Base-by-base conservation (phyloP, 2,329 filamentous ascomycete species). In the Aspergillus bombycis region DNA sequence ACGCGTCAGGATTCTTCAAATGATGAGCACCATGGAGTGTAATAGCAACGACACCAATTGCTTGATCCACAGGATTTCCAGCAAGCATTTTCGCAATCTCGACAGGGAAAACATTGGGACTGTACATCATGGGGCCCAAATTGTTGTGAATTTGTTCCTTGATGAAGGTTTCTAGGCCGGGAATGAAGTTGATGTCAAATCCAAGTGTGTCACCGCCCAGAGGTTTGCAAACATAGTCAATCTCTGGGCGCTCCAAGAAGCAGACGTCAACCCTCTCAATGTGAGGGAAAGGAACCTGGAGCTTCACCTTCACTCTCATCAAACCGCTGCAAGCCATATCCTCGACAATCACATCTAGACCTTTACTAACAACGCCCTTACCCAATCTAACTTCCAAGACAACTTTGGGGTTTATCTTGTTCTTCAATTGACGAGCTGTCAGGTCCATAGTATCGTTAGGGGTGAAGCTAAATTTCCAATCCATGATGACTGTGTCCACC, bases 401-500 rank as follows among this genome's bases (percentile, higher is more conserved):
- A 62, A 99, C 85, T 81, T 98, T 99, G 61, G 95, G 95, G 75
- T 99, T 98, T 78, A 98, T 87, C 83, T 97, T 97, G 83, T 94
- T 93, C 83, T 92, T 94, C 74, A 97, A 81, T 78, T 99, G 95
- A 65, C 91, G 88, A 2, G 90, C 84, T 2, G 95, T 99, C 86
- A 99, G 88, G 78, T 99, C 95, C 69, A 91, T 89, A 3, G 88
- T 91, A 78, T 99, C 96, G 70, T 95, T 98, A 38, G 95, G 95
- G 0, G 92, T 98, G 81, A 99, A 99, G 84, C 94, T 98, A 80
- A 99, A 99, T 74, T 96, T 97, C 95, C 95, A 99, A 77, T 99
- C 95, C 95, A 99, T 99, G 73, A 98, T 87, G 48, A 99, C 93
- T 63, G 94, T 89, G 74, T 99, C 95, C 67, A 97, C 94, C 70